Base-by-base conservation (phyloP, 2,329 filamentous ascomycete species). In the Monosporascus sp. region DNA sequence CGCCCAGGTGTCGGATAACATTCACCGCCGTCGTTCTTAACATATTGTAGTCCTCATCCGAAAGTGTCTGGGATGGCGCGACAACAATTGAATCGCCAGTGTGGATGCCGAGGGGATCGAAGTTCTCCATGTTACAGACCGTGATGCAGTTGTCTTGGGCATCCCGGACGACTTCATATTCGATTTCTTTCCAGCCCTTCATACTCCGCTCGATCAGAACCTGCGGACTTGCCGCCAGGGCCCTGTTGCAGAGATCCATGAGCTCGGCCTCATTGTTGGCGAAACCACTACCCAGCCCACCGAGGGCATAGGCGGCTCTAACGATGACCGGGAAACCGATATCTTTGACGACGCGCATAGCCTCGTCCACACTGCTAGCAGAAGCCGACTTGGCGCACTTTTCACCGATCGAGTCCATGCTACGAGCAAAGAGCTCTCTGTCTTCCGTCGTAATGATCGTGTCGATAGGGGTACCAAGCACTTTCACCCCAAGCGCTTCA, bases 81-180 rank as follows among this genome's bases (percentile, higher is more conserved):
- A 99, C 94, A 50, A 99, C 94, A 61, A 99, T 97, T 14, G 93
- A 97, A 70, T 99, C 94, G 71, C 94, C 94, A 3, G 94, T 99
- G 68, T 97, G 94, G 58, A 97, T 97, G 65, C 94, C 94, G 1
- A 99, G 85, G 52, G 94, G 94, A 71, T 99, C 94, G 67, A 99
- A 99, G 76, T 99, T 99, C 77, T 99, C 94, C 94, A 99, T 97
- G 78, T 99, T 99, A 73, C 94, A 99, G 57, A 99, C 94, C 7
- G 94, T 99, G 70, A 99, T 97, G 71, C 94, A 99, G 80, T 97
- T 97, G 76, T 99, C 92, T 64, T 91, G 86, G 53, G 86, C 88
- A 77, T 97, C 94, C 66, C 94, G 88, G 41, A 99, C 94, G 57
- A 97, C 94, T 72, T 99, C 94, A 68, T 97, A 99, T 72, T 99